Evolutionary conservation across 2,329 filamentous ascomycete species (phyloP), one percentile per base, ranked within the genome.

Genomic region (Cladosporium colombiae): DNA sequence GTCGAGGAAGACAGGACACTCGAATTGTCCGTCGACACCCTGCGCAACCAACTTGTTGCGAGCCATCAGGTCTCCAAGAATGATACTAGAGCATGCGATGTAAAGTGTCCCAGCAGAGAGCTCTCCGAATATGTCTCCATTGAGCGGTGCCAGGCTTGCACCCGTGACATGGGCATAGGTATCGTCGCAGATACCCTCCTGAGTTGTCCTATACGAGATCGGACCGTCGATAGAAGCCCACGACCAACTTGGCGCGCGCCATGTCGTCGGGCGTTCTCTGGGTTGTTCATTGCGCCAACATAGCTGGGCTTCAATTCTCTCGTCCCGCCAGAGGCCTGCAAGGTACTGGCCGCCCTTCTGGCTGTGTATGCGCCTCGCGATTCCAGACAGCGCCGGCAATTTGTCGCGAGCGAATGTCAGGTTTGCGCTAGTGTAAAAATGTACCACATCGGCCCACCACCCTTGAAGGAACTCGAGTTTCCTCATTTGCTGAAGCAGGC

Each of bases 371-470:
- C n/a, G 56, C 16, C 16, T 37, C 29, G 56, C 29, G 14, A 59
- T 37, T 11, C 56, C 56, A 21, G 56, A 16, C n/a, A 59, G 31
- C 13, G 57, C 56, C 8, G 56, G 56, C 21, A 59, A 27, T 18
- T 44, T 59, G 56, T 59, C 56, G 11, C 37, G 31, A 8, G 33
- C 29, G 37, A 59, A 40, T n/a, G 56, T 59, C 21, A 59, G 13
- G 13, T 23, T 7, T 25, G 56, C 56, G 8, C 18, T 14, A 13
- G 31, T 23, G 16, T 35, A 59, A 4, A 23, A 5, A 27, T 29
- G 25, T n/a, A 53, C 50, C 6, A 53, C 27, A 1, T n/a, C 27
- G 29, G 11, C 7, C 52, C 52, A 55, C 52, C 52, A 55, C 18
- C 6, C 13, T 25, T 25, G 23, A 5, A 53, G 25, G 18, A 18